Evolutionary conservation across 768 basidiomycete species (phyloP), one percentile per base, ranked within the genome.

Genomic region (Suillus plorans): DNA sequence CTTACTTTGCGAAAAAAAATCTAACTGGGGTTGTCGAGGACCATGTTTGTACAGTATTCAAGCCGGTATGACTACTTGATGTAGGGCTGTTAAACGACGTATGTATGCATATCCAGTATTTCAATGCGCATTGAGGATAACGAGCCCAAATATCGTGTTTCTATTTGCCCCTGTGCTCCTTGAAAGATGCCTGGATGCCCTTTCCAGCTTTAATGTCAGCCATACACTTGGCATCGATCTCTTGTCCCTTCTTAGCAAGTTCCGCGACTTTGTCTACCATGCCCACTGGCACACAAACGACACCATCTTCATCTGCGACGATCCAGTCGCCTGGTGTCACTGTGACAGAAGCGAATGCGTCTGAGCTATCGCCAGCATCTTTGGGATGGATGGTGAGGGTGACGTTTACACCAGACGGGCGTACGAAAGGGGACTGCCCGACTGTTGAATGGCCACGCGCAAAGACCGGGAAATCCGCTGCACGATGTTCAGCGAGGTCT

Each of bases 221-320:
- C 81, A 91, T 83, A 63, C 92, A 94, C 64, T 77, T 80, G 25
- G 79, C 87, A 74, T 97, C 96, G 16, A 90, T 77, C 58, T 85
- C 83, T 69, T 83, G 80, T 18, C 85, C 87, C 69, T 82, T 82
- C 36, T 71, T 67, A n/a, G 90, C 92, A 28, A 85, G 62, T 47
- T 85, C 80, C 5, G 87, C 68, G 1, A 93, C 92, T 63, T 84
- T 73, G 20, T 76, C 77, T 42, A 86, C 81, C 55, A 88, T 67
- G 4, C 76, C 78, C 41, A 73, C 76, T 2, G 93, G 89, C 34
- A 97, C 84, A 69, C 88, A 92, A 3, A 98, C 92, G 1, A 96
- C 92, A 2, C 96, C 95, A 72, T 97, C 92, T 63, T 87, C 84
- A 74, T 97, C 95, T 31, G 88, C 94, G n/a, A 95, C 74, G 57